phyloP scores from a whole-genome alignment of 306 rosid genomes.

The Quercus cerris region DNA sequence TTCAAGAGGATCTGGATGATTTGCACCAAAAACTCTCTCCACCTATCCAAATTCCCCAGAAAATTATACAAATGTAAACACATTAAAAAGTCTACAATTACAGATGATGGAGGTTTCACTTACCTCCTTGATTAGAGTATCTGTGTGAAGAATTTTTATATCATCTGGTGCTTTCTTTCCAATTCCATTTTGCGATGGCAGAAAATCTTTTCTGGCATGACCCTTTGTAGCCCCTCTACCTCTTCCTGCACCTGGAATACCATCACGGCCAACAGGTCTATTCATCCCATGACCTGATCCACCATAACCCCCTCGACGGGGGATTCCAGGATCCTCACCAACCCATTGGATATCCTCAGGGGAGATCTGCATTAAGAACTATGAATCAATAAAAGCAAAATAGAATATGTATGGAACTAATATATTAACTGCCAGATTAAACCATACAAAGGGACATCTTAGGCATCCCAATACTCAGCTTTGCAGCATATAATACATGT shows the following conservation, averaged over 20 bases:
- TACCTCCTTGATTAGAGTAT: conserved; percentile 81
- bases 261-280: conserved; percentile 55
- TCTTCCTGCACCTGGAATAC: conserved; percentile 64
- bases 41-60: conserved; percentile 46
- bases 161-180: conserved; percentile 72
- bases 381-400: conserved; percentile 21
- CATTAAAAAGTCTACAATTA: conserved; percentile 10
- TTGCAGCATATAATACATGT: neutral
- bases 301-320: conserved; percentile 54
- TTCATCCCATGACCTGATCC: conserved; percentile 66
- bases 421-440: neutral
- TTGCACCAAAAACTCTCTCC: conserved; percentile 83
- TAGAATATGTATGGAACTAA: conserved; percentile 4
- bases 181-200: conserved; percentile 73
- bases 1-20: conserved; percentile 76
- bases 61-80: conserved; percentile 5
- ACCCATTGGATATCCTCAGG: conserved; percentile 92
- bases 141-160: conserved; percentile 79
- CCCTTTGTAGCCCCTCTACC: conserved; percentile 75
- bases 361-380: conserved; percentile 61
- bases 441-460: neutral
- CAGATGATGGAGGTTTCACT: conserved; percentile 12
- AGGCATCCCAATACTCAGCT: neutral
- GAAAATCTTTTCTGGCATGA: conserved; percentile 69
- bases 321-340: conserved; percentile 81